Evolutionary conservation across 2,329 filamentous ascomycete species (phyloP), one percentile per base, ranked within the genome.

Genomic region (Colletotrichum chlorophyti): DNA sequence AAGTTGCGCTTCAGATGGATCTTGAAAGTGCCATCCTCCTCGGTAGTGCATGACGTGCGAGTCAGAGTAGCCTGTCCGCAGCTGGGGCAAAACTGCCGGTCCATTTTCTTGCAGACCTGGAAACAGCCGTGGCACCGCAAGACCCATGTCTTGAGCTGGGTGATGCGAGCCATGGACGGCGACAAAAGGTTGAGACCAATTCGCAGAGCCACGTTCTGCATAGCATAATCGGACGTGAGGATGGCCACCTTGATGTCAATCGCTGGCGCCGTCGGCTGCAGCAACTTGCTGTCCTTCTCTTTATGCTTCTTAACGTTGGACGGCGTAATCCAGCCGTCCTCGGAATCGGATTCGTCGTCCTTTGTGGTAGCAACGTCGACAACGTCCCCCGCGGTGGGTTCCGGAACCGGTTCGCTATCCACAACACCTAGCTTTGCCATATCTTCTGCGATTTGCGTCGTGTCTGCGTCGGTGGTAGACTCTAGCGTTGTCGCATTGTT

Each of bases 101-200:
- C 79, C 86, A 93, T 93, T 67, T 97, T 87, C 68, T 91, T 91
- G 64, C 89, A 91, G 52, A 91, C 86, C 62, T 87, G 78, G 80
- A 98, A 99, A 80, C 93, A 97, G 55, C 89, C 93, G 76, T 99
- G 94, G 80, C 95, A 99, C 38, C 95, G 89, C 54, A 97, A 83
- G 4, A 97, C 87, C 82, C 91, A 96, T 11, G 91, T 94, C 73
- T 93, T 94, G 64, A 98, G 83, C 59, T 90, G 87, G 32, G 87
- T 89, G 70, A 99, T 92, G 67, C 93, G 87, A 62, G 91, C 84
- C 60, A 98, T 80, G 14, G 86, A 83, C 0, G 91, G 84, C 0
- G 93, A 93, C 58, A 97, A 83, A 10, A 97, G 85, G 70, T 95
- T 91, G 50, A 99, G 85, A 76, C 97, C 97, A 80, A 98, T 96